Base-by-base conservation (phyloP, 2,329 filamentous ascomycete genomes). In the Pyrenochaeta sp. region DNA sequence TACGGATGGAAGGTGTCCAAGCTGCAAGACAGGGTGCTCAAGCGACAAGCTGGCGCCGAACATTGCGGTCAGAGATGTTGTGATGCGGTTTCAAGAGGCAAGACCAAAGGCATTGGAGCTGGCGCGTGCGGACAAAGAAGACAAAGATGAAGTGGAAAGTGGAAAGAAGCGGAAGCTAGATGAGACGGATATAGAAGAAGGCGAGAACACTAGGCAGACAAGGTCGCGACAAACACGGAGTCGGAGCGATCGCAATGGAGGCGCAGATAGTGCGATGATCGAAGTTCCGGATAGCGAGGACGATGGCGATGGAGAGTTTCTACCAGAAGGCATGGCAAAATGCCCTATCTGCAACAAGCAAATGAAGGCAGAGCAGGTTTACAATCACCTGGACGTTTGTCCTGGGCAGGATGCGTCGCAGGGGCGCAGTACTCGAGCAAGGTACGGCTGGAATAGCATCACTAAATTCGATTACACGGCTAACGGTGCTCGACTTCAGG, bases 41-140 rank as follows among this genome's bases (percentile, higher is more conserved):
- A 92, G 94, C 72, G 84, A 91, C 56, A 95, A 91, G 73, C 73
- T 99, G 63, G 84, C 92, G 53, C 88, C 89, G 41, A 98, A 98
- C 73, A 90, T 89, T 84, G 87, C 89, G 0, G 81, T 98, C 60
- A 87, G 95, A 68, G 93, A 98, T 71, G 83, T 94, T 1, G 90
- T 97, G 7, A 87, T 91, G 33, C 85, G 87, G 0, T 99, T 97
- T 63, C 80, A 85, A 60, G 83, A 81, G 46, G 86, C 87, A 4
- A 83, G 94, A 49, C 75, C 83, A 3, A 78, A 78, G 17, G 81
- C 90, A 3, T 74, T 97, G 21, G 79, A 83, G 1, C 80, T 92
- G 65, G 92, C 91, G 27, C 83, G 77, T 41, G 77, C 68, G 45
- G 75, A 78, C n/a, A 64, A 72, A 48, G 64, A 55, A 44, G 54